A percentile compares a stretch with the other conserved stretches of the same genome.
Conservation (phyloP, 192 early-diverging fungal species). For the Linnemannia zychae region DNA sequence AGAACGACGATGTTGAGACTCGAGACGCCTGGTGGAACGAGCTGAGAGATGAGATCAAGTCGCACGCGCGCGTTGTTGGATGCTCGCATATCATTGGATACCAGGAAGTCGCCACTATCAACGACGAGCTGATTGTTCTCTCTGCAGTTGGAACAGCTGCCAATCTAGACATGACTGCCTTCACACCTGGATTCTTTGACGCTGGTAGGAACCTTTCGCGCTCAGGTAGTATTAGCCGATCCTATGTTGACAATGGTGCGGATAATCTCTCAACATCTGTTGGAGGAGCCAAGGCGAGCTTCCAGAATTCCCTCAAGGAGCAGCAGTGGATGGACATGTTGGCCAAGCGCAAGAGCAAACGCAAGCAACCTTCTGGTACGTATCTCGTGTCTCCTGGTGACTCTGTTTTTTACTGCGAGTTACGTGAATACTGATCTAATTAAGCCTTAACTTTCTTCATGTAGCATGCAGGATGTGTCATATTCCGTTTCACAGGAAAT, state of each 20-base stretch:
- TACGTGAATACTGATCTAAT: background rate
- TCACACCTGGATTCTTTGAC: conserved; percentile 51
- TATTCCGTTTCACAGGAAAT: conserved; percentile 73
- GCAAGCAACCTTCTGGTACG: conserved; percentile 50
- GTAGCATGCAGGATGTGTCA: conserved; percentile 71
- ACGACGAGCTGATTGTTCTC: conserved; percentile 74
- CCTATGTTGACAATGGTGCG: conserved; percentile 37
- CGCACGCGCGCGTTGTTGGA: conserved; percentile 75
- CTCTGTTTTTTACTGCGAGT: too few species aligned
- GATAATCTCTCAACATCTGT: conserved; percentile 30
- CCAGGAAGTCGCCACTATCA: conserved; percentile 72
- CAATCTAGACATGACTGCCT: conserved; percentile 69
- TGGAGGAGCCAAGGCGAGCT: conserved; percentile 32
- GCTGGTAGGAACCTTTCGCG: conserved; percentile 35
- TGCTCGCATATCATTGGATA: conserved; percentile 84
- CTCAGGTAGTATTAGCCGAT: conserved; percentile 51
- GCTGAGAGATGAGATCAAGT: conserved; percentile 84
- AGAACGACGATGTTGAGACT: conserved; percentile 56
- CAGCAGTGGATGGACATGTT: conserved; percentile 56
- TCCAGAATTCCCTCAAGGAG: conserved; percentile 49
- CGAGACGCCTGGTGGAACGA: conserved; percentile 66
- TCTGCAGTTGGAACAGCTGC: conserved; percentile 84
- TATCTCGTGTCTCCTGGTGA: too few species aligned
- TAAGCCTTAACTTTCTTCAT: background rate
- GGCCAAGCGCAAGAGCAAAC: conserved; percentile 50